These are phyloP conservation scores for Aspergillus pseudoglaucus DNA, from an alignment of 2,329 filamentous ascomycete species.

Conservation along the genomic window DNA sequence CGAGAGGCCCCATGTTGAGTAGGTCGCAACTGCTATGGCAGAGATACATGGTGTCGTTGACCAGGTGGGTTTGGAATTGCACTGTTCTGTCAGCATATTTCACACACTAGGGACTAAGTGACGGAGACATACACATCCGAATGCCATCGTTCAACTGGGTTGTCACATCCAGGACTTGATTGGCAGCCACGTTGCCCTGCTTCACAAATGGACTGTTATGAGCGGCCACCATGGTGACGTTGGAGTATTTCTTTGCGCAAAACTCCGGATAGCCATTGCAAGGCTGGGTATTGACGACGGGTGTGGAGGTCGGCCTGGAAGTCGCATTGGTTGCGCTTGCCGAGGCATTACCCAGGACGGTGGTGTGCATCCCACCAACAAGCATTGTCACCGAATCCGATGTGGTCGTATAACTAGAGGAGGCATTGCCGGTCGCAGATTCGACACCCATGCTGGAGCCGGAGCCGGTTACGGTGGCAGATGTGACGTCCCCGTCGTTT, in stretches of 20 bases:
- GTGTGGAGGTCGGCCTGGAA: slow-evolving; percentile 32
- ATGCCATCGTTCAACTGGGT: slow-evolving; percentile 70
- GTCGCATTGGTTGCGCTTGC: slow-evolving; percentile 44
- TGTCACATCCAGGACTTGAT: slow-evolving; percentile 63
- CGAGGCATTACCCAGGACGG: slow-evolving; percentile 44
- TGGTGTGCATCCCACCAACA: slow-evolving; percentile 32
- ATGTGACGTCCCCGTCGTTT: slow-evolving; percentile 10
- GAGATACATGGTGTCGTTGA: slow-evolving; percentile 60
- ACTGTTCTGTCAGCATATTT: slow-evolving; percentile 32
- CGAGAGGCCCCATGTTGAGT: slow-evolving; percentile 72
- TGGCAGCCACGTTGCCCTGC: slow-evolving; percentile 64
- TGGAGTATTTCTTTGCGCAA: slow-evolving; percentile 69
- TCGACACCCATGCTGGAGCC: slow-evolving; percentile 10
- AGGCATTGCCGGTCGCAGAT: slow-evolving; percentile 20
- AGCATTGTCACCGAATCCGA: slow-evolving; percentile 36
- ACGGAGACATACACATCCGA: slow-evolving; percentile 44
- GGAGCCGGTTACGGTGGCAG: slow-evolving; percentile 21
- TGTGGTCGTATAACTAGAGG: slow-evolving; percentile 25
- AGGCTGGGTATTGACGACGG: slow-evolving; percentile 61
- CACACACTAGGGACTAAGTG: background rate
- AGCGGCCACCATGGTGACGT: slow-evolving; percentile 69
- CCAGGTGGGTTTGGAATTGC: slow-evolving; percentile 53
- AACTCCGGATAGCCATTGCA: slow-evolving; percentile 77
- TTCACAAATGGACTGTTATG: slow-evolving; percentile 78
- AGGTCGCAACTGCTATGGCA: slow-evolving; percentile 82